A percentile compares a stretch with the other conserved stretches of the same genome.
Conservation (phyloP, 2,329 filamentous ascomycete species). For the Emergomyces orientalis region DNA sequence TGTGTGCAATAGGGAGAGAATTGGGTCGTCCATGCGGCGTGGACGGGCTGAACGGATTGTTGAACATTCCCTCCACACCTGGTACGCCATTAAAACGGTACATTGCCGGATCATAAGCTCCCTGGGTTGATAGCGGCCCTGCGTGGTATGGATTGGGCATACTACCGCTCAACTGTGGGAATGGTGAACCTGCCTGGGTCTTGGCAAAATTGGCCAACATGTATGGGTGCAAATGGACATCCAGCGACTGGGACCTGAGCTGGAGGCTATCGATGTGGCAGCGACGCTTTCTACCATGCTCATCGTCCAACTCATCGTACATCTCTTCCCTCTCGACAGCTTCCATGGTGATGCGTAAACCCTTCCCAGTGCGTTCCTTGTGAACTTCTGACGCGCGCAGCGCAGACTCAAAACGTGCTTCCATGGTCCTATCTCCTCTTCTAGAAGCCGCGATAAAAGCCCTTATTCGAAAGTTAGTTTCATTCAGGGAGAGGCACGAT, state of each 20-base stretch:
- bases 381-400: constrained; percentile 83
- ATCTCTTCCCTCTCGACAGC: constrained; percentile 87
- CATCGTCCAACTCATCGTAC: constrained; percentile 92
- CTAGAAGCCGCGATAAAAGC: constrained; percentile 89
- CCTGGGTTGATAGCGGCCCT: background rate
- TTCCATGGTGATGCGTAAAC: constrained; percentile 70
- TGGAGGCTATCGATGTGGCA: constrained; percentile 30
- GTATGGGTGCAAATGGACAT: background rate
- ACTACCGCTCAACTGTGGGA: background rate
- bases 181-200: background rate
- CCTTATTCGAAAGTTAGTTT: constrained; percentile 36
- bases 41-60: background rate
- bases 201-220: constrained; percentile 1
- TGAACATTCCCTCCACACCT: background rate
- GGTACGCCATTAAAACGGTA: background rate
- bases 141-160: background rate
- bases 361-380: constrained; percentile 75
- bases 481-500: background rate
- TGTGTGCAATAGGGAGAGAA: background rate
- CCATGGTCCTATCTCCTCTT: constrained; percentile 73
- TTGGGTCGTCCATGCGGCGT: background rate
- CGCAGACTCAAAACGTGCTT: constrained; percentile 81
- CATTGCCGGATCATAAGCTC: background rate
- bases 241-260: constrained; percentile 12
- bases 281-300: constrained; percentile 37